phyloP scores from a whole-genome alignment of 2,329 filamentous ascomycete genomes.

The Metarhizium anisopliae region DNA sequence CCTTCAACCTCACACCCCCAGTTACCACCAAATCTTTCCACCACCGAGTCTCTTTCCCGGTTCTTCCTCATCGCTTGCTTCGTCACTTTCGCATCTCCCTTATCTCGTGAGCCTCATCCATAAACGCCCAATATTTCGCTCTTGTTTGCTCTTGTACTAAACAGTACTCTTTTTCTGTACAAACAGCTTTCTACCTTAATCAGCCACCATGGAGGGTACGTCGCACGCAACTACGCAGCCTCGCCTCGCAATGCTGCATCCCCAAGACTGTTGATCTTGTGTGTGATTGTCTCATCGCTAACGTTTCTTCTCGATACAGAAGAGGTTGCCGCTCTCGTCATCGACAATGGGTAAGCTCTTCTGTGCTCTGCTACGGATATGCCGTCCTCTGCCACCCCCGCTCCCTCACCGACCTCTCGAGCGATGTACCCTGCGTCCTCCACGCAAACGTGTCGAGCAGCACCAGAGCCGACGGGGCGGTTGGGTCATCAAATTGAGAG shows the following conservation, averaged over 20 bases:
- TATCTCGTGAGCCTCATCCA: conserved; percentile 14
- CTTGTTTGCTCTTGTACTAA: conserved; percentile 3
- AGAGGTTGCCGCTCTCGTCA: conserved; percentile 99
- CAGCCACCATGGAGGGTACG: conserved; percentile 49
- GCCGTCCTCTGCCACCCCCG: conserved; percentile 9
- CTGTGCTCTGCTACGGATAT: neutral
- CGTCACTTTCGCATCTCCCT: neutral
- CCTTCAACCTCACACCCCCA: conserved; percentile 19
- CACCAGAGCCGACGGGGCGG: neutral
- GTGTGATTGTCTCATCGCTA: conserved; percentile 24
- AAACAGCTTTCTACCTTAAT: conserved; percentile 29
- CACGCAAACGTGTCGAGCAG: conserved; percentile 1
- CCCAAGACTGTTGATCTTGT: neutral
- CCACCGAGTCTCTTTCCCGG: conserved; percentile 12
- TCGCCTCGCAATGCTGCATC: neutral
- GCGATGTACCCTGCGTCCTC: conserved; percentile 4
- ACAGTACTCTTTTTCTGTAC: conserved; percentile 9
- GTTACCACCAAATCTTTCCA: conserved; percentile 9
- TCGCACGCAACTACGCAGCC: conserved; percentile 11
- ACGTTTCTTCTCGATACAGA: conserved; percentile 53
- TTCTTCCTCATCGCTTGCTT: conserved; percentile 11
- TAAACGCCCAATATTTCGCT: neutral
- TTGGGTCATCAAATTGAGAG: neutral
- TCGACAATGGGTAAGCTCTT: conserved; percentile 99
- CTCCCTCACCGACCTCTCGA: conserved; percentile 27